Base-by-base conservation (phyloP, 495 filamentous ascomycete species). In the Parachaetomium inaequale region DNA sequence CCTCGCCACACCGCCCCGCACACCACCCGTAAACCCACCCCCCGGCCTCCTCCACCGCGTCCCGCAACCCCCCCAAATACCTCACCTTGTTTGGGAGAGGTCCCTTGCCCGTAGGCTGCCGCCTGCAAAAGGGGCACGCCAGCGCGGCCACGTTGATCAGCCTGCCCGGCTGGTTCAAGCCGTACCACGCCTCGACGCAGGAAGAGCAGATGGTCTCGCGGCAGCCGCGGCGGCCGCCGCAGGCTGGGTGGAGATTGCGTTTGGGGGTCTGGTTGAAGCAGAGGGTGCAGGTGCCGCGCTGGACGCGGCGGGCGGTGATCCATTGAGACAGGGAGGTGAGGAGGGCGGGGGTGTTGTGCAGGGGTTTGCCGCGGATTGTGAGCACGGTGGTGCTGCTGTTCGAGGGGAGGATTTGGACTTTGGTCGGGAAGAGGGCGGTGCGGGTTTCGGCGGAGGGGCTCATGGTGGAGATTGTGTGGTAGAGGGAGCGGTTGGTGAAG, bases 11-110 rank as follows among this genome's bases (percentile, higher is more conserved):
- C 34, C 10, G 19, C 7, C 57, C 56, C 11, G 4, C 26, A 58
- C 78, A 81, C 74, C 77, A 79, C 8, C 66, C 76, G 46, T 72
- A 77, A 1, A 79, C 72, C 74, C 74, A 79, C n/a, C 42, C 31
- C 6, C 74, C 75, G 3, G 49, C 34, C n/a, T 76, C 70, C 10
- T 58, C 55, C 28, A 78, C 65, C 12, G 74, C 77, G 3, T 53
- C 51, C 19, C 32, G 42, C 31, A 76, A 54, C 17, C 65, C 64
- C 5, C 26, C 34, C n/a, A 72, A 31, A 7, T 8, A 29, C 42
- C 32, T 31, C 53, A 72, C 21, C 45, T 67, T 67, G 10, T 23
- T 6, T 1, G 63, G 67, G 15, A 77, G 58, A 2, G 56, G 52
- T 17, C 63, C 65, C 14, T 63, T 53, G 1, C 61, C 62, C 8